Evolutionary conservation across 2,329 filamentous ascomycete species (phyloP).

Genomic region (Stagonosporopsis cucurbitacearum): DNA sequence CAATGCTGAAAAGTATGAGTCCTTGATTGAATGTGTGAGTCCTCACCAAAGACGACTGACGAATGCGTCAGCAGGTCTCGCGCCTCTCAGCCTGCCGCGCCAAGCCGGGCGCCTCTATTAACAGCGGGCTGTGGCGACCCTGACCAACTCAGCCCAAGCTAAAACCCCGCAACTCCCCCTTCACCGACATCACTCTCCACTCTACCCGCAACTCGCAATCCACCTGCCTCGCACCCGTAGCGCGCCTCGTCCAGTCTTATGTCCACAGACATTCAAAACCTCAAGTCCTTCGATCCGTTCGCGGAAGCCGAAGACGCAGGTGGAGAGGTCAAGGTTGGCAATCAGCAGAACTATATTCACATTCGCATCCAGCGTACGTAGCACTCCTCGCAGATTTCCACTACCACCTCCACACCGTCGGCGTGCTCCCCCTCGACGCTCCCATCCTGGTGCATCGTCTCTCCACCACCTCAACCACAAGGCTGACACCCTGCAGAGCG

Average conservation of each 20-base stretch:
- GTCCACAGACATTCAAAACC: constrained; percentile 55
- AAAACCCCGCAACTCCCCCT: constrained; percentile 4
- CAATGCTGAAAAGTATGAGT: neutral
- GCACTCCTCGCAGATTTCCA: neutral
- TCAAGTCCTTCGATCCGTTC: constrained; percentile 80
- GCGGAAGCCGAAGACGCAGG: constrained; percentile 99
- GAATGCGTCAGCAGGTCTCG: constrained; percentile 6
- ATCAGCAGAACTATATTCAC: constrained; percentile 92
- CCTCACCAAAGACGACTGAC: neutral
- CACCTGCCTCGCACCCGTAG: constrained; percentile 28
- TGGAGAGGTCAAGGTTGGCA: constrained; percentile 83
- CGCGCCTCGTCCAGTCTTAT: constrained; percentile 43
- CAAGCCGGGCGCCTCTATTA: constrained; percentile 10
- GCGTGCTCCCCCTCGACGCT: neutral
- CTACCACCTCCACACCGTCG: neutral
- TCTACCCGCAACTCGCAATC: constrained; percentile 2
- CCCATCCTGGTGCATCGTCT: neutral
- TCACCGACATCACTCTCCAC: constrained; percentile 10
- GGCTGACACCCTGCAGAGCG: constrained; percentile 73
- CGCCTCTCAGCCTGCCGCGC: neutral
- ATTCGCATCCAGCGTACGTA: constrained; percentile 96
- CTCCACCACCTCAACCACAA: constrained; percentile 1
- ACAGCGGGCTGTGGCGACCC: neutral
- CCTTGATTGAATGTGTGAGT: neutral
- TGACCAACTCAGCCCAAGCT: neutral